A percentile compares a stretch with the other conserved stretches of the same genome.
These are phyloP conservation scores for Candolleomyces eurysporus DNA, from an alignment of 768 basidiomycete species.

Conservation along the genomic window DNA sequence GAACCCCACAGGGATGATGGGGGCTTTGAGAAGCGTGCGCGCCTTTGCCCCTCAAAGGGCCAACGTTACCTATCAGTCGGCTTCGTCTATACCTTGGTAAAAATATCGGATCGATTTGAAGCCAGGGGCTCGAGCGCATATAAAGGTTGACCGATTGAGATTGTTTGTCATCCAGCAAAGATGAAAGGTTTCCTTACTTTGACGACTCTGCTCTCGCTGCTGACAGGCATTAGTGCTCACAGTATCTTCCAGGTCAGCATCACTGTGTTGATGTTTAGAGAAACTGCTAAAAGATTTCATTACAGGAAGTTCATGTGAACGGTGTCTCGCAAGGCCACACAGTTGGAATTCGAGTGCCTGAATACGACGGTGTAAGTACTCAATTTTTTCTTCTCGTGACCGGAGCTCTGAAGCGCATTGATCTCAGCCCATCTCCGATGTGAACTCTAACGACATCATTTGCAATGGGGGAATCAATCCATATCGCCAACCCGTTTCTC, in stretches of 20 bases:
- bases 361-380: conserved; percentile 34
- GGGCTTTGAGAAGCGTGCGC: neutral
- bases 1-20: neutral
- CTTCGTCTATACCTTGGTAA: neutral
- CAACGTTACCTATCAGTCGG: neutral
- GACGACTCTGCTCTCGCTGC: conserved; percentile 26
- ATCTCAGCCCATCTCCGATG: conserved; percentile 51
- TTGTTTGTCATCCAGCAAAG: neutral
- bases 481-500: conserved; percentile 46
- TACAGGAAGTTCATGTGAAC: conserved; percentile 46
- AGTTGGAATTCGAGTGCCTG: conserved; percentile 35
- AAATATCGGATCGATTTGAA: conserved; percentile 2
- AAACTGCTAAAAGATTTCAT: neutral
- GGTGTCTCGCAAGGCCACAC: conserved; percentile 41
- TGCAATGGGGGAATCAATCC: conserved; percentile 63
- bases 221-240: conserved; percentile 40
- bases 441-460: conserved; percentile 53
- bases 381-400: neutral
- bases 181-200: conserved; percentile 25
- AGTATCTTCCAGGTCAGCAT: conserved; percentile 46
- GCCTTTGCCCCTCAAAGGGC: neutral
- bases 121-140: neutral
- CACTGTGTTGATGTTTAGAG: neutral
- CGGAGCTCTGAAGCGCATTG: neutral
- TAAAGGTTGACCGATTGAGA: neutral